Evolutionary conservation across 2,329 filamentous ascomycete species (phyloP), one percentile per base, ranked within the genome.

Genomic region (Pyrenochaeta sp.): DNA sequence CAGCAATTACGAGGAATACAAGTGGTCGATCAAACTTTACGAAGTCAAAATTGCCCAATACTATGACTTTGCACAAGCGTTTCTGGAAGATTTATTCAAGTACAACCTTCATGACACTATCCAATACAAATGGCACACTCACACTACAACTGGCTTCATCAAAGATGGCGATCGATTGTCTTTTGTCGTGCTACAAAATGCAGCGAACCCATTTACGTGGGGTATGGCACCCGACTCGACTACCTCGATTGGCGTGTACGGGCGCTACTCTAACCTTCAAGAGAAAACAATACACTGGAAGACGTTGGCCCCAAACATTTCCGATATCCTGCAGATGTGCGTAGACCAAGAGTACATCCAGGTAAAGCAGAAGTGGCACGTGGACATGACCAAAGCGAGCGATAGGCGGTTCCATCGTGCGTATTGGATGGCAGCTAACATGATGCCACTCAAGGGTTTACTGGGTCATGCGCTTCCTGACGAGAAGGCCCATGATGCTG

Each of bases 171-270:
- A 40, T 10, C 46, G 40, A 2, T 36, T 49, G 20, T 66, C 61
- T 1, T 40, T 73, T n/a, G n/a, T 74, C 18, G 63, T 71, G 2
- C 43, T 71, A 0, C 66, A 69, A 40, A 70, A 72, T 15, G 71
- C 68, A 1, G 42, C 54, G 1, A 55, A 71, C 14, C 67, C 68
- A 0, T 72, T 69, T 20, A 37, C 51, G 7, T 37, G 48, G 27
- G 36, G 17, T 1, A 10, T 17, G 0, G 2, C 31, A 1, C 29
- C 54, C 1, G 15, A 37, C 1, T 43, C 48, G 1, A 67, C 68
- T 2, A 66, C 63, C 1, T 58, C 64, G 2, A 55, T 73, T 12
- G 70, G 68, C 23, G 57, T 61, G 7, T 72, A 71, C 32, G 66
- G 60, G 3, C 50, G 52, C 11, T 55, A 60, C 40, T 60, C 55